These are phyloP conservation scores for Puccinellia tenuiflora DNA, from an alignment of 176 grass and related monocot genomes.

Conservation along the genomic window DNA sequence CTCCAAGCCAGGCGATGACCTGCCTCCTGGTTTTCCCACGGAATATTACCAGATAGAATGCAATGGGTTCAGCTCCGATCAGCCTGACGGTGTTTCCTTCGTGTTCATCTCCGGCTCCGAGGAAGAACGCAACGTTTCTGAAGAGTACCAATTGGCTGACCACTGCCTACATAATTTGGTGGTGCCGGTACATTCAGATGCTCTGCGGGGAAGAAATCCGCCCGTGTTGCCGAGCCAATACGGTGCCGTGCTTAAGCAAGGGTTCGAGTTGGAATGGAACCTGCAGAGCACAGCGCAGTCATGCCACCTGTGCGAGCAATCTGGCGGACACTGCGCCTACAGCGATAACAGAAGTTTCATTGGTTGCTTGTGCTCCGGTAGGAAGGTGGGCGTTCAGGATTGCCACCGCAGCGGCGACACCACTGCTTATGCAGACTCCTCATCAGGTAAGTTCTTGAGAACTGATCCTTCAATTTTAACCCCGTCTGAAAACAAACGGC, in stretches of 20 bases:
- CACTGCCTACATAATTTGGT: background rate
- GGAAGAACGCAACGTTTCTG: fast-evolving
- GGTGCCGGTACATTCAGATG: background rate
- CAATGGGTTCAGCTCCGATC: fast-evolving
- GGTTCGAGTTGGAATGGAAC: slow-evolving; percentile 29
- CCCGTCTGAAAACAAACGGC: background rate
- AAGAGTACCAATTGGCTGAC: fast-evolving
- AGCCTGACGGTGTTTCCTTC: background rate
- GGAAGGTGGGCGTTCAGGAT: too few relatives aligned
- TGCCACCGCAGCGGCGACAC: background rate
- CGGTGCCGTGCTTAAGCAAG: background rate
- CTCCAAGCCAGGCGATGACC: fast-evolving
- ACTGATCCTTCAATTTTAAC: background rate
- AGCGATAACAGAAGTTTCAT: too few relatives aligned
- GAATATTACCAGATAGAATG: background rate
- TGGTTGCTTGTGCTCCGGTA: too few relatives aligned
- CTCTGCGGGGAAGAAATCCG: fast-evolving
- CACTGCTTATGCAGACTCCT: fast-evolving
- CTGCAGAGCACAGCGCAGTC: fast-evolving
- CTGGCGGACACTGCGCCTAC: background rate
- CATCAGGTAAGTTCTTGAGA: background rate
- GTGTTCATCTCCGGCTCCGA: background rate
- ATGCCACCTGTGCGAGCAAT: background rate
- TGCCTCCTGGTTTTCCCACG: fast-evolving
- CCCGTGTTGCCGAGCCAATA: background rate